Base-by-base conservation (phyloP, 169 alveolate genomes). In the Plasmodium berghei region DNA sequence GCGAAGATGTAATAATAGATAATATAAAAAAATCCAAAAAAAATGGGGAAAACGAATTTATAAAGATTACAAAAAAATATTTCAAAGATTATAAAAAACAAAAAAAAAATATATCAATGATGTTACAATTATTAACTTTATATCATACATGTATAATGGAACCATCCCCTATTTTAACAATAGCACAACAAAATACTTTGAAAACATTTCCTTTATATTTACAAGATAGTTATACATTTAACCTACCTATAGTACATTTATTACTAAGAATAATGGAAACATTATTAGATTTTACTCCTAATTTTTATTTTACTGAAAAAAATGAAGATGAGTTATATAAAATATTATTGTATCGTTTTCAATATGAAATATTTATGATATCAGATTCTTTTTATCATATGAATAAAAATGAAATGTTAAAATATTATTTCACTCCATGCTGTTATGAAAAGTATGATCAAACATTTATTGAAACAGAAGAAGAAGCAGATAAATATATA, bases 241-340 rank as follows among this genome's bases (percentile, higher is more conserved):
- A 89, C 34, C 24, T 93, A 28, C 95, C 95, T 18, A 94, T 92
- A 45, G 91, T 92, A 18, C 91, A 90, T 48, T 87, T 92, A 86
- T 73, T 94, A 59, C 92, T 94, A 46, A 94, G 93, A 61, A 92
- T 92, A 6, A 58, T 94, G 72, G 96, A 94, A 61, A 91, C 96
- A 4, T 70, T 94, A 24, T 62, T 94, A 63, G 96, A 94, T 42
- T 94, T 90, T 86, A 92, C 91, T 45, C 95, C 92, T 1, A 80
- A 88, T 28, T 94, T 90, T 26, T 92, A 93, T 49, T 85, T 93
- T 26, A 91, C 87, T 2, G 89, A 87, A 42, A 90, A 93, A 46
- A 87, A 90, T 24, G 95, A 94, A 70, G 89, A 90, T 26, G 93
- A 94, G 24, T 71, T 94, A n/a, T 94, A 80, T 70, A 91, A 90